Base-by-base conservation (phyloP, 2,329 filamentous ascomycete species). In the Trichoderma koningiopsis region DNA sequence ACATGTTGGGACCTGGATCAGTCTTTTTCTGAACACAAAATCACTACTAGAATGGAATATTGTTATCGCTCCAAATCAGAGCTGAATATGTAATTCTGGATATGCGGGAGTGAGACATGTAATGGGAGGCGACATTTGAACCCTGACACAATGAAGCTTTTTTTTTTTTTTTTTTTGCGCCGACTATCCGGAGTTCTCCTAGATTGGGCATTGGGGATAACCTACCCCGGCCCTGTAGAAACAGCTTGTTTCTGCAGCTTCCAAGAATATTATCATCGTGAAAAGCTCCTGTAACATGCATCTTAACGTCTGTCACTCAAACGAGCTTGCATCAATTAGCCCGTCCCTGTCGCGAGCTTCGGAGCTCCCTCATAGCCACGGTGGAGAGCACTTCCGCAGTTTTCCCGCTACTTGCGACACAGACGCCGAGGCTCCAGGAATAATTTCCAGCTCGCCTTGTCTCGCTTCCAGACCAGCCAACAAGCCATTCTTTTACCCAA, bases 381-480 rank as follows among this genome's bases (percentile, higher is more conserved):
- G 60, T 52, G 27, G 27, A 16, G 53, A 29, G 29, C 11, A 27
- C 49, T 53, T 56, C 61, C 61, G 61, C 31, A 27, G 63, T 67
- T 59, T 52, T 67, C 37, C 53, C 63, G 63, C 2, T 3, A 10
- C 16, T 11, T 67, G 63, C 63, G 43, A 47, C 63, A 67, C n/a
- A 11, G 58, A 52, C 63, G 49, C 24, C 47, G 22, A 49, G 11
- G 33, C 11, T 49, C 56, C 40, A 33, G 29, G 62, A 65, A 56
- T 24, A 52, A 40, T 19, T 24, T 43, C 64, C 37, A 68, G 40
- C 56, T 60, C 33, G 43, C 27, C 27, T 27, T 31, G 19, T 60
- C 53, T 14, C 40, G 40, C 40, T 43, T 33, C 37, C 31, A 37
- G 31, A n/a, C 14, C 47, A 43, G n/a, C 40, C 16, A 43, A 8